Base-by-base conservation (phyloP, 306 rosid species). In the Prosopis cineraria region DNA sequence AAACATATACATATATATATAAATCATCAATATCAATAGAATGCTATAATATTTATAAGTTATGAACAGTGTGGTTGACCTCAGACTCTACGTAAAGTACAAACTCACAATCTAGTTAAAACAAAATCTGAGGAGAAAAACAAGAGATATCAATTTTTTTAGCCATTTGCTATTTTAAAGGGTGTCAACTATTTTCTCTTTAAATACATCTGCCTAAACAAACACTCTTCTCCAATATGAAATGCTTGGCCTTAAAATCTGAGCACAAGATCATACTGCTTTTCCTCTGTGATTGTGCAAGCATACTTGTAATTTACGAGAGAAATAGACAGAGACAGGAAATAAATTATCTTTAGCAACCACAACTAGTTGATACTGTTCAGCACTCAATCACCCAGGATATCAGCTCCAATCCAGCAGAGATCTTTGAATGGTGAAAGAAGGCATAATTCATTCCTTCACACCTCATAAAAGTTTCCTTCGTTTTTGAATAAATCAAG, bases 371-470 rank as follows among this genome's bases (percentile, higher is more conserved):
- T 67, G 53, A 67, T 14, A 68, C 56, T 2, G 30, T 5, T 41
- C 33, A 14, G 17, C 55, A 29, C 39, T 50, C 40, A 53, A 22
- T 22, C 63, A 34, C 37, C 55, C 30, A 27, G 27, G 39, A 52
- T 25, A 40, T n/a, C 1, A 73, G 78, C 68, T 20, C 36, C 50
- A 25, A 39, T 25, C 14, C 29, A 13, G 20, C 29, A 37, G 13
- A 67, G 53, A 73, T 14, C 40, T 41, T 78, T 68, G 33, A 39
- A 48, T 39, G 74, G 63, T 20, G 72, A 39, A 70, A 71, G 72
- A 74, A 39, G 45, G 44, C 12, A 40, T 69, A 36, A 17, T 39
- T 74, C 50, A 79, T 70, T 75, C 45, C 40, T 60, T 73, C 30
- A 69, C 27, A 41, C 43, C 29, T 9, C 11, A 34, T 13, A 36